Conservation (phyloP, 495 filamentous ascomycete species). For the Penicillium cataractarum region DNA sequence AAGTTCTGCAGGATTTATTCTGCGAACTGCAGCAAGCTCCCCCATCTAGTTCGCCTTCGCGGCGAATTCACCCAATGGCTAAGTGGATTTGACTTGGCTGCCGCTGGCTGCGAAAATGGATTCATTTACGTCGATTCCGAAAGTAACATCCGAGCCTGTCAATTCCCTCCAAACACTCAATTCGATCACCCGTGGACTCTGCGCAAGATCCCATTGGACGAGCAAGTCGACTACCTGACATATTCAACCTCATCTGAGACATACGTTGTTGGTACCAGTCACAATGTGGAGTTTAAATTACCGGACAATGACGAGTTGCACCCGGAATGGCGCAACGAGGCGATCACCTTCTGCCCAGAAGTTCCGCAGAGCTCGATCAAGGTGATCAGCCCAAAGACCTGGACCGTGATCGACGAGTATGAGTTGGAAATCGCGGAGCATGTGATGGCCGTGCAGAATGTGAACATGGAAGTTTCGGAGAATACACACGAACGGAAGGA, state of each 20-base stretch:
- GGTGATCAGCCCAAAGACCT: constrained; percentile 72
- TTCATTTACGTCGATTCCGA: constrained; percentile 76
- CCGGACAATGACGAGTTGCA: constrained; percentile 83
- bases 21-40: constrained; percentile 76
- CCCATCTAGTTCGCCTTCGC: constrained; percentile 72
- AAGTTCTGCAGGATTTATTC: constrained; percentile 71
- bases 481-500: constrained; percentile 81
- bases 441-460: constrained; percentile 76
- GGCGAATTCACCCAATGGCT: constrained; percentile 66
- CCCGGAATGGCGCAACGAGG: constrained; percentile 76
- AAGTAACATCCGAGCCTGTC: constrained; percentile 66
- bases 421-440: constrained; percentile 70
- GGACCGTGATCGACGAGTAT: constrained; percentile 72
- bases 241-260: constrained; percentile 74
- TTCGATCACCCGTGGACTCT: constrained; percentile 74
- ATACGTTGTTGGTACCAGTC: constrained; percentile 76
- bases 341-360: constrained; percentile 64
- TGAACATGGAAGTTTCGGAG: constrained; percentile 89
- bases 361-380: constrained; percentile 70
- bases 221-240: constrained; percentile 71
- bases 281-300: constrained; percentile 69
- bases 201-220: constrained; percentile 66
- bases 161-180: constrained; percentile 63
- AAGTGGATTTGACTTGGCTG: constrained; percentile 63
- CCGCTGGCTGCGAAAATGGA: constrained; percentile 71